phyloP scores from a whole-genome alignment of 2,329 filamentous ascomycete species.

The Xylariales sp. region DNA sequence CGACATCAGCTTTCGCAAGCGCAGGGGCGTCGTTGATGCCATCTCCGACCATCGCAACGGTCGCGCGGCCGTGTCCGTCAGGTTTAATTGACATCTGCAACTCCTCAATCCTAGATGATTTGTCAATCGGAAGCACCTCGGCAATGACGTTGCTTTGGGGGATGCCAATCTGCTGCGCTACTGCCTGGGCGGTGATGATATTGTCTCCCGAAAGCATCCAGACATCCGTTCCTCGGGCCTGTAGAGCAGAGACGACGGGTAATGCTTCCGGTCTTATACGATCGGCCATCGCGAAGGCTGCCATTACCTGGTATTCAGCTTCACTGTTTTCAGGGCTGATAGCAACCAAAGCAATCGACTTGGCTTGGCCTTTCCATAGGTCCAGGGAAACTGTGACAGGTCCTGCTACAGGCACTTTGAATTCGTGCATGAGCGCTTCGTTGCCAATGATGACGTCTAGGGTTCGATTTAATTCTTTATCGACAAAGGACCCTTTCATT shows the following conservation, averaged over 20 bases:
- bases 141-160: constrained; percentile 71
- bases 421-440: constrained; percentile 60
- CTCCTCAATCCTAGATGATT: constrained; percentile 65
- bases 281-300: constrained; percentile 74
- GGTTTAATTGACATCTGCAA: constrained; percentile 49
- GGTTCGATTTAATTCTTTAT: constrained; percentile 23
- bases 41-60: constrained; percentile 81
- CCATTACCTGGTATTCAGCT: constrained; percentile 51
- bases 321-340: constrained; percentile 24
- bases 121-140: constrained; percentile 79
- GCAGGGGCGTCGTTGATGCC: constrained; percentile 88
- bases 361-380: constrained; percentile 58
- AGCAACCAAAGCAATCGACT: constrained; percentile 59
- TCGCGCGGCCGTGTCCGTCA: constrained; percentile 31
- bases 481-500: constrained; percentile 51
- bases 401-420: constrained; percentile 34
- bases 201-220: constrained; percentile 97
- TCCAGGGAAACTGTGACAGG: constrained; percentile 35
- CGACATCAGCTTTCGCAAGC: constrained; percentile 73
- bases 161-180: constrained; percentile 74
- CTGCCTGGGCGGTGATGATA: constrained; percentile 72
- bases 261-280: constrained; percentile 70
- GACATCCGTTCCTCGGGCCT: constrained; percentile 62
- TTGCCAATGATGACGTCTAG: constrained; percentile 65
- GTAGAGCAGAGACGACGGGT: constrained; percentile 60